Conservation (phyloP, 2,329 filamentous ascomycete species). For the Simplicillium aogashimaense region DNA sequence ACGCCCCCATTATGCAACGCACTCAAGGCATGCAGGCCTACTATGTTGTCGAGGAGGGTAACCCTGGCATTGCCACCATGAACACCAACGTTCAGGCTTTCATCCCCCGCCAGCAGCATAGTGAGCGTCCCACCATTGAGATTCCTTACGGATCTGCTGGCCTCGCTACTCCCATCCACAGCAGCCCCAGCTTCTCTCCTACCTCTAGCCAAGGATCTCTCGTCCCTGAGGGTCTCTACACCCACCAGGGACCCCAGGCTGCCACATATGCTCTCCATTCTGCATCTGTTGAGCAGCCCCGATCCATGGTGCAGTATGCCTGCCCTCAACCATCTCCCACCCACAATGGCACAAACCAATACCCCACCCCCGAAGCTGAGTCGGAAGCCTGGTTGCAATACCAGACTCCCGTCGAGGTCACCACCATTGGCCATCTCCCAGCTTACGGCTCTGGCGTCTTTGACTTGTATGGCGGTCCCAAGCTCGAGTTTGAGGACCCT, state of each 20-base stretch:
- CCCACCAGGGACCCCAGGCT: slow-evolving; percentile 39
- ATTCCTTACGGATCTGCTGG: slow-evolving; percentile 39
- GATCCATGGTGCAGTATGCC: slow-evolving; percentile 31
- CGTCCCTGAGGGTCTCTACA: slow-evolving; percentile 46
- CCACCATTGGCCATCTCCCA: slow-evolving; percentile 41
- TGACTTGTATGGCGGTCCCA: slow-evolving; percentile 40
- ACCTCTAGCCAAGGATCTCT: slow-evolving; percentile 43
- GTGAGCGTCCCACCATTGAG: slow-evolving; percentile 35
- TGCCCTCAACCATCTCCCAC: slow-evolving; percentile 28
- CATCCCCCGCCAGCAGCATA: slow-evolving; percentile 39
- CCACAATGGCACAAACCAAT: slow-evolving; percentile 18
- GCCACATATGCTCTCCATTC: slow-evolving; percentile 38
- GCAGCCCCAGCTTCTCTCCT: slow-evolving; percentile 50
- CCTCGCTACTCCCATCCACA: slow-evolving; percentile 42
- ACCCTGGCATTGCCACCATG: slow-evolving; percentile 53
- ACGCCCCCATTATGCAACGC: slow-evolving; percentile 31
- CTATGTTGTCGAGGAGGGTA: slow-evolving; percentile 52
- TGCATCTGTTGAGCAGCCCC: slow-evolving; percentile 36
- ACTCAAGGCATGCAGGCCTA: slow-evolving; percentile 37
- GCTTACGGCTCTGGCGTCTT: slow-evolving; percentile 39
- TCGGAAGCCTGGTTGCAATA: slow-evolving; percentile 48
- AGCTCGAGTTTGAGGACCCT: slow-evolving; percentile 48
- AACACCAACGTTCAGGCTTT: slow-evolving; percentile 43
- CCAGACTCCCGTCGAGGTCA: slow-evolving; percentile 46
- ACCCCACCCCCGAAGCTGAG: slow-evolving; percentile 27